Percentiles rank a stretch among this genome's conserved stretches.
These are phyloP conservation scores for Neckera pumila DNA, from an alignment of 225 moss, liverwort and hornwort species.

Conservation along the genomic window DNA sequence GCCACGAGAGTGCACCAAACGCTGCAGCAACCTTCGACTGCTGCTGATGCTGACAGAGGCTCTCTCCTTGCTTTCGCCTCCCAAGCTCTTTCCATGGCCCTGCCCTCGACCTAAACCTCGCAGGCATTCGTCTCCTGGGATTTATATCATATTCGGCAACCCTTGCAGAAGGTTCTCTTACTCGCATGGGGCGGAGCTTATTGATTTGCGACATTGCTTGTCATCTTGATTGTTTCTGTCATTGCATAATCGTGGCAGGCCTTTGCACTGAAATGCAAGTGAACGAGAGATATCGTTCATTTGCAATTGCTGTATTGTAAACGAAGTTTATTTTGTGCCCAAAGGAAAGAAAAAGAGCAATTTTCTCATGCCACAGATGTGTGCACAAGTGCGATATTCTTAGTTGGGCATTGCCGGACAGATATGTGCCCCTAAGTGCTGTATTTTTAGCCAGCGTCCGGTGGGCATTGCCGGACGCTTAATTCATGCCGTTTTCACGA, in stretches of 20 bases:
- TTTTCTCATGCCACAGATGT: neutral
- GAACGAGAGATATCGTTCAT: neutral
- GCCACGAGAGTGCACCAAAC: constrained; percentile 77
- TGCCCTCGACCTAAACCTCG: constrained; percentile 20
- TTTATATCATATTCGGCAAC: neutral
- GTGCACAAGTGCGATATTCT: neutral
- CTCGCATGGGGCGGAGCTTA: neutral
- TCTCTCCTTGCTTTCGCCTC: constrained; percentile 58
- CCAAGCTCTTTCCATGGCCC: constrained; percentile 58
- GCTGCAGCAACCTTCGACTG: constrained; percentile 52
- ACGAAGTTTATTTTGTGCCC: neutral
- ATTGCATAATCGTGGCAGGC: neutral
- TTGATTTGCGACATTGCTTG: neutral
- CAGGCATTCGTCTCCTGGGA: neutral
- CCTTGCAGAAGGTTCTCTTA: neutral
- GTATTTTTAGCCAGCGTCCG: neutral
- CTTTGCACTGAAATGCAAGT: neutral
- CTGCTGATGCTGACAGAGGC: constrained; percentile 52
- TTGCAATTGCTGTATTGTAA: neutral
- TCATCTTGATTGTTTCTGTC: neutral
- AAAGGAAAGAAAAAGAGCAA: neutral
- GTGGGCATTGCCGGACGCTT: neutral
- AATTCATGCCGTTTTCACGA: neutral
- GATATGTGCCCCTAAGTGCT: neutral
- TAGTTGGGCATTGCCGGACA: neutral